phyloP scores from a whole-genome alignment of 1,139 yeast genomes.

The Geotrichum aggregatum region DNA sequence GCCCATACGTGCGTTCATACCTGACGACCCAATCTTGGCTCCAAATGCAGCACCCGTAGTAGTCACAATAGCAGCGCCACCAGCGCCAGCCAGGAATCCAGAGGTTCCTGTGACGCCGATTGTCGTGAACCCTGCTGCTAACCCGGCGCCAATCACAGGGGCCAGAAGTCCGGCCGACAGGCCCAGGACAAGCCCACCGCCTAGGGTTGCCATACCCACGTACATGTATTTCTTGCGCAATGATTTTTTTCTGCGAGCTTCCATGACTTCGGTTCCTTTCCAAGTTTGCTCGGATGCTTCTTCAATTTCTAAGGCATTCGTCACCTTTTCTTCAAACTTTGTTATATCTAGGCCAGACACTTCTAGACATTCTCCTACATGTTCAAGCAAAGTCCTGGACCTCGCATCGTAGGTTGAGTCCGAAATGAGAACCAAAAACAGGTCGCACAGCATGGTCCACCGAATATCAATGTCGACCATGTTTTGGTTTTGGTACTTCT shows the following conservation, averaged over 20 bases:
- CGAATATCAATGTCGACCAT: conserved; percentile 67
- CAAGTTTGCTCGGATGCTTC: conserved; percentile 68
- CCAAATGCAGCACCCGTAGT: conserved; percentile 90
- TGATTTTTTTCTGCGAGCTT: conserved; percentile 61
- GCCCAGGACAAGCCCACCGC: conserved; percentile 95
- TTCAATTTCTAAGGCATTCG: conserved; percentile 85
- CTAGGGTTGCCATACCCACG: conserved; percentile 94
- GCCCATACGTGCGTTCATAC: conserved; percentile 84
- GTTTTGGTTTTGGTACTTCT: conserved; percentile 39
- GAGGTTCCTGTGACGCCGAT: conserved; percentile 90
- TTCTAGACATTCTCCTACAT: conserved; percentile 60
- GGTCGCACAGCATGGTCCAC: conserved; percentile 91
- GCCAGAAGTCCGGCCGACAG: conserved; percentile 92
- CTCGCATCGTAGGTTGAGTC: conserved; percentile 89
- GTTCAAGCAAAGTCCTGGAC: conserved; percentile 68
- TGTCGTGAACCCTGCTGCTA: conserved; percentile 95
- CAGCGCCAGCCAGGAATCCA: conserved; percentile 91
- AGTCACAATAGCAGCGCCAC: conserved; percentile 93
- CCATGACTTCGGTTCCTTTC: conserved; percentile 68
- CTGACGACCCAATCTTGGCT: conserved; percentile 77
- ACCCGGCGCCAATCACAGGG: conserved; percentile 96
- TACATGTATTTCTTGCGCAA: conserved; percentile 69
- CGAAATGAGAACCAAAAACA: conserved; percentile 71
- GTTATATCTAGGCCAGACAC: conserved; percentile 63
- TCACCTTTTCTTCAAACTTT: conserved; percentile 86